These are phyloP conservation scores for Zygotorulaspora danielsina DNA, from an alignment of 805 yeast species.

Conservation along the genomic window DNA sequence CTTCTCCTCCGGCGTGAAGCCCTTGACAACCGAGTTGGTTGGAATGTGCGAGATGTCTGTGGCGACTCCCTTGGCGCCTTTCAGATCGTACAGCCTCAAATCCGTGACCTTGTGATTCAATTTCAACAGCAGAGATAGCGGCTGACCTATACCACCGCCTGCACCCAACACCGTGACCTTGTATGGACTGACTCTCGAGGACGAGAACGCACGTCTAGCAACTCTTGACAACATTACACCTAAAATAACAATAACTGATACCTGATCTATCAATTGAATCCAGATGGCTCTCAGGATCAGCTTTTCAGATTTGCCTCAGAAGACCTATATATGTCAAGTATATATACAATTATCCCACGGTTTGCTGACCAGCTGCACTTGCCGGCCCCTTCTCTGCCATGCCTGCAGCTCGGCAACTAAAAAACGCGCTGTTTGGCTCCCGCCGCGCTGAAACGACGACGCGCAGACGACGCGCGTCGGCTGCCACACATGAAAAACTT, in stretches of 20 bases:
- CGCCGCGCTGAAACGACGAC: background rate
- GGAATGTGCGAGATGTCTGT: constrained; percentile 93
- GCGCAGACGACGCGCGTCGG: constrained; percentile 1
- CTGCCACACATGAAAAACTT: background rate
- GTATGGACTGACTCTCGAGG: constrained; percentile 62
- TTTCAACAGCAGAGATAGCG: constrained; percentile 76
- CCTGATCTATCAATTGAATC: too few species aligned
- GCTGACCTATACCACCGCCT: constrained; percentile 95
- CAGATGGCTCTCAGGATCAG: too few species aligned
- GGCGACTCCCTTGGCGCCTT: constrained; percentile 95
- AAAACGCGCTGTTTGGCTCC: background rate
- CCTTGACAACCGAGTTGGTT: constrained; percentile 83
- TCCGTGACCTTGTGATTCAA: constrained; percentile 84
- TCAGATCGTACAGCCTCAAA: constrained; percentile 80
- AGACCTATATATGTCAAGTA: too few species aligned
- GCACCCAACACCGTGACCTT: constrained; percentile 81
- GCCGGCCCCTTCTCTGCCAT: too few species aligned
- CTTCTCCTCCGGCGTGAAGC: constrained; percentile 77
- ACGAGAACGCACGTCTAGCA: constrained; percentile 62
- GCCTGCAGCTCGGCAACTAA: too few species aligned
- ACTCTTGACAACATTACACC: constrained; percentile 56
- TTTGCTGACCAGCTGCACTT: too few species aligned
- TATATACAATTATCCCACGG: too few species aligned
- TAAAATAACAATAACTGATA: too few species aligned
- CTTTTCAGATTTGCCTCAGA: too few species aligned